Conservation (phyloP, 2,329 filamentous ascomycete genomes). For the Ophiocordyceps sinensis region DNA sequence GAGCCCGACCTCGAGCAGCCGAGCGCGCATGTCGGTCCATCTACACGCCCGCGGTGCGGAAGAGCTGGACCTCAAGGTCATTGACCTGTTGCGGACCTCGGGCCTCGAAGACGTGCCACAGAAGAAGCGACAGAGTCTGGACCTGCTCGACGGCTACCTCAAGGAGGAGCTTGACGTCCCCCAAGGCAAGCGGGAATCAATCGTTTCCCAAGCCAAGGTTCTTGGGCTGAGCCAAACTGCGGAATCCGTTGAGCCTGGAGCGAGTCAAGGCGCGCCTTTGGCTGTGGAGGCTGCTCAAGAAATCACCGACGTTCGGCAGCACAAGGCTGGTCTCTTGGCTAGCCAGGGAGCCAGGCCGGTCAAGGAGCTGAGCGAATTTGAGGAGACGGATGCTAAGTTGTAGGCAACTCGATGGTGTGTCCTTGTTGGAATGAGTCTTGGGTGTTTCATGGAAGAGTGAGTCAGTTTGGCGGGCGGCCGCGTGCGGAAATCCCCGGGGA, state of each 20-base stretch:
- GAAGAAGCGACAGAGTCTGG: constrained; percentile 33
- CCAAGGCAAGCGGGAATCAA: constrained; percentile 32
- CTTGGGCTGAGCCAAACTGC: constrained; percentile 23
- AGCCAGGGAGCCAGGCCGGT: constrained; percentile 60
- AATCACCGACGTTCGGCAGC: constrained; percentile 67
- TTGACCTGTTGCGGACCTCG: constrained; percentile 22
- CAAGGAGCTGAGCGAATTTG: constrained; percentile 67
- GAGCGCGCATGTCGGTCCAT: constrained; percentile 78
- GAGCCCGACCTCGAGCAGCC: constrained; percentile 52
- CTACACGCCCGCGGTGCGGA: constrained; percentile 55
- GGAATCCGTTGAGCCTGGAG: constrained; percentile 15
- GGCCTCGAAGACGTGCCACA: constrained; percentile 18
- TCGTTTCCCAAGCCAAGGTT: constrained; percentile 30
- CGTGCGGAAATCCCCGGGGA: no score
- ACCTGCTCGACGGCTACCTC: constrained; percentile 35
- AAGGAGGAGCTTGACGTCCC: constrained; percentile 30
- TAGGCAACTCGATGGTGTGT: constrained; percentile 16
- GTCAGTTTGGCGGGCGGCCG: no score
- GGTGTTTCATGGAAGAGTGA: no score
- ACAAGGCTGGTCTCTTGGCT: constrained; percentile 61
- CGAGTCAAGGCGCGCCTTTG: constrained; percentile 27
- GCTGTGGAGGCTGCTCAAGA: constrained; percentile 28
- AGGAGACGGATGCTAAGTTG: constrained; percentile 73
- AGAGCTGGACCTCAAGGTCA: constrained; percentile 30
- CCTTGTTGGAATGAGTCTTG: not conserved